A percentile compares a stretch with the other conserved stretches of the same genome.
These are phyloP conservation scores for Phycomyces blakesleeanus DNA, from an alignment of 192 early-diverging fungal species.

Conservation along the genomic window DNA sequence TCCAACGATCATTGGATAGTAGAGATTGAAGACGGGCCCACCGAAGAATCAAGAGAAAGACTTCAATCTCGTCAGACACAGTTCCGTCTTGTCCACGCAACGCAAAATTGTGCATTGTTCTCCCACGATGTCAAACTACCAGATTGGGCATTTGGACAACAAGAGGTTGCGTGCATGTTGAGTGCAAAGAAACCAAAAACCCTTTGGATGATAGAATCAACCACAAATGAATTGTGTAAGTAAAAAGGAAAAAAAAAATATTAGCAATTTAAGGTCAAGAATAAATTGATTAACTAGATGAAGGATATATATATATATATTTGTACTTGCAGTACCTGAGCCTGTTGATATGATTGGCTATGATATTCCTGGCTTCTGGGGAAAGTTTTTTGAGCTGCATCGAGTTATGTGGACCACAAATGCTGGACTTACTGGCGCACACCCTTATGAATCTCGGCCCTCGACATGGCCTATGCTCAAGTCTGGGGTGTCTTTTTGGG, in stretches of 20 bases:
- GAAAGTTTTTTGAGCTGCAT: slow-evolving; percentile 89
- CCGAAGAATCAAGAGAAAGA: slow-evolving; percentile 44
- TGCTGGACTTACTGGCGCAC: slow-evolving; percentile 78
- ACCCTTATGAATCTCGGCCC: slow-evolving; percentile 93
- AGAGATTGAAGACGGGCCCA: slow-evolving; percentile 63
- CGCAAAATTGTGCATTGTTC: slow-evolving; percentile 77
- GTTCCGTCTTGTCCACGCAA: slow-evolving; percentile 72
- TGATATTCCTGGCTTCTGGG: slow-evolving; percentile 66
- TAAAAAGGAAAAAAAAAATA: too few relatives aligned
- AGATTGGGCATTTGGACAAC: slow-evolving; percentile 89
- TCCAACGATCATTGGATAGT: slow-evolving; percentile 91
- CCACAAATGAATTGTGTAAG: slow-evolving; percentile 41
- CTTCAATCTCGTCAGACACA: slow-evolving; percentile 61
- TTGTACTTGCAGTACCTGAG: slow-evolving; percentile 46
- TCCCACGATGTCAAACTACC: slow-evolving; percentile 79
- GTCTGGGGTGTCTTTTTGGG: slow-evolving; percentile 88
- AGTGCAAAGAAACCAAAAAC: slow-evolving; percentile 63
- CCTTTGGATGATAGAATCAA: slow-evolving; percentile 78
- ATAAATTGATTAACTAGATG: neutral
- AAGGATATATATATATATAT: neutral
- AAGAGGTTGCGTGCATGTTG: slow-evolving; percentile 93
- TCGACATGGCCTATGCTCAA: slow-evolving; percentile 81
- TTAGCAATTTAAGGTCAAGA: too few relatives aligned
- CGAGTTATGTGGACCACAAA: slow-evolving; percentile 87
- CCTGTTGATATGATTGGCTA: slow-evolving; percentile 56